Evolutionary conservation across 2,329 filamentous ascomycete species (phyloP).

Genomic region (Cordyceps cicadae): DNA sequence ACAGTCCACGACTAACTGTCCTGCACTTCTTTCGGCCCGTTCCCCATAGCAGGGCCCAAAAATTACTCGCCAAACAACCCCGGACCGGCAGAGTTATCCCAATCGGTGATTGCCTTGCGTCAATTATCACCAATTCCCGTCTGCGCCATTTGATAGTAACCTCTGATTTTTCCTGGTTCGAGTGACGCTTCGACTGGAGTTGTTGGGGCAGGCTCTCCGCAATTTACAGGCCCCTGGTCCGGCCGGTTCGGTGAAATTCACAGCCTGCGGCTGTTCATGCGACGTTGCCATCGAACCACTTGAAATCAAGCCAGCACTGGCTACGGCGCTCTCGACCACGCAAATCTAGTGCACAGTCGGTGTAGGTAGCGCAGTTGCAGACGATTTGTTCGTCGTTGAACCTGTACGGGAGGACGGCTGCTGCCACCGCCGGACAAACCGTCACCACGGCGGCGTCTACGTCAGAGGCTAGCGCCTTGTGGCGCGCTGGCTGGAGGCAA

Average conservation of each 20-base stretch:
- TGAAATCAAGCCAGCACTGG: not conserved
- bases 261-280: not conserved
- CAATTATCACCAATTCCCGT: not conserved
- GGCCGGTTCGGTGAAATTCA: conserved; percentile 8
- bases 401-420: not conserved
- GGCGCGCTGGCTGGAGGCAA: conserved; percentile 4
- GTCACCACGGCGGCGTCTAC: conserved; percentile 7
- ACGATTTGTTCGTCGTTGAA: not conserved
- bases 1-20: not conserved
- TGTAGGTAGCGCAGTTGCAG: not conserved
- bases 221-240: not conserved
- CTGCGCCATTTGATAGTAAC: conserved; percentile 6
- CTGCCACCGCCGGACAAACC: not conserved
- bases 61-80: not conserved
- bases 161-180: not conserved
- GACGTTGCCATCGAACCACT: not conserved
- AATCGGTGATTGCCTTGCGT: not conserved
- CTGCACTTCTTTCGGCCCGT: conserved; percentile 9
- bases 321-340: not conserved
- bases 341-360: not conserved
- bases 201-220: conserved; percentile 6
- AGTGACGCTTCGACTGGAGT: not conserved
- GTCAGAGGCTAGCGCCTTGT: conserved; percentile 1
- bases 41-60: not conserved
- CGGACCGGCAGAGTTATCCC: not conserved